phyloP scores from a whole-genome alignment of 345 rosid genomes.

The Arabidopsis suecica region DNA sequence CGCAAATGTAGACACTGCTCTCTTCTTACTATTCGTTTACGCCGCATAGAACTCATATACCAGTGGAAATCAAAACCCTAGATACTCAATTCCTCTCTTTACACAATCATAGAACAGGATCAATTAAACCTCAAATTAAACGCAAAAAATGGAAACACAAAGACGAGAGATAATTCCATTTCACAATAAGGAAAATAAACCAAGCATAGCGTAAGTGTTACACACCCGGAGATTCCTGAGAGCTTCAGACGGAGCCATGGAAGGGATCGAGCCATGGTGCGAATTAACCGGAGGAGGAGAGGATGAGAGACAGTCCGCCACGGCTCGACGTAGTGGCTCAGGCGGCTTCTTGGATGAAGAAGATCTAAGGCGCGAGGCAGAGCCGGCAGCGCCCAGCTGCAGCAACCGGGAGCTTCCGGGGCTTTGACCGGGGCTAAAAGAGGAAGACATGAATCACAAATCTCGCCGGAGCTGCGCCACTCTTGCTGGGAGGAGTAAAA shows the following conservation, averaged over 20 bases:
- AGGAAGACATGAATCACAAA: conserved; percentile 45
- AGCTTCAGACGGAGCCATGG: conserved; percentile 69
- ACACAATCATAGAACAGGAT: conserved; percentile 27
- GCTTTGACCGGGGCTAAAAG: conserved; percentile 69
- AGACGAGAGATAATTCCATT: conserved; percentile 27
- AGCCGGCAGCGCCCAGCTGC: conserved; percentile 52
- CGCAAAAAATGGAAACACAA: conserved; percentile 49
- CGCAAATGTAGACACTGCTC: background rate
- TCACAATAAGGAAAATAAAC: background rate
- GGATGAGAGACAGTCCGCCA: conserved; percentile 84
- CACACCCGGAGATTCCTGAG: conserved; percentile 94
- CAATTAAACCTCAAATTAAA: background rate
- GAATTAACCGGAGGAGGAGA: conserved; percentile 56
- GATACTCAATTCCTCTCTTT: conserved; percentile 24
- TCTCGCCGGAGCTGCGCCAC: conserved; percentile 44
- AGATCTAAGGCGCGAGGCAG: conserved; percentile 84
- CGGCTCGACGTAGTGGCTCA: conserved; percentile 92
- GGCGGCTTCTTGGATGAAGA: conserved; percentile 84
- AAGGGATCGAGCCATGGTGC: conserved; percentile 63
- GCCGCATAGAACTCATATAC: conserved; percentile 6
- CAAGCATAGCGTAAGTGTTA: conserved; percentile 31
- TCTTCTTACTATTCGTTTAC: background rate
- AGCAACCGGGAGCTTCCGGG: conserved; percentile 74
- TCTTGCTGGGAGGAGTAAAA: conserved; percentile 36
- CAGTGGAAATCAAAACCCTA: conserved; percentile 13